phyloP scores from a whole-genome alignment of 805 yeast species.

The Maudiozyma saulgeensis region DNA sequence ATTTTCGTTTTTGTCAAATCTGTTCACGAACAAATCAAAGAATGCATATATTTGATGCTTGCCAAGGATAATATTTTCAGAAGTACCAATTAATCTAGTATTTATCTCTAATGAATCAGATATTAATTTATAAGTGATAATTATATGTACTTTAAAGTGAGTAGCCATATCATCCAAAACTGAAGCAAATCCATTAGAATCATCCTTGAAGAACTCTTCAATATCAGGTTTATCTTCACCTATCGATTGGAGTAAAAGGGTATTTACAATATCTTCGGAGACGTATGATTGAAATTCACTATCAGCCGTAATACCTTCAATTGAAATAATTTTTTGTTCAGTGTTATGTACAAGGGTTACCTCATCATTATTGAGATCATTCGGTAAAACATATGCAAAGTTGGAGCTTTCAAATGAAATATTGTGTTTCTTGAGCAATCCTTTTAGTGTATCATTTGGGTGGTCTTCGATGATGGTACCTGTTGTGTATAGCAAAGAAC shows the following conservation, averaged over 20 bases:
- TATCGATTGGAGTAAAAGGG: background rate
- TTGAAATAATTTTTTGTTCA: background rate
- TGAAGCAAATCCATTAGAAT: background rate
- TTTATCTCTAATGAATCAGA: background rate
- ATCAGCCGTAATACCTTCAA: background rate
- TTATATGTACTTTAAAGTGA: conserved; percentile 2
- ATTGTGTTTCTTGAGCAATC: background rate
- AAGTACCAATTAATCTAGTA: conserved; percentile 13
- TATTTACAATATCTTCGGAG: background rate
- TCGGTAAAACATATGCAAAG: background rate
- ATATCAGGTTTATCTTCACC: background rate
- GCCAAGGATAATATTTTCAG: conserved; percentile 11
- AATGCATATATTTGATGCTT: conserved; percentile 13
- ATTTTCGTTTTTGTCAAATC: background rate
- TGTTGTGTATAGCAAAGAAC: background rate
- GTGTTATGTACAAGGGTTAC: background rate
- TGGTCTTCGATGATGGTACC: background rate
- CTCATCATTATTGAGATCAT: background rate
- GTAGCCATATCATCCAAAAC: conserved; percentile 3
- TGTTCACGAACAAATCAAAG: conserved; percentile 7
- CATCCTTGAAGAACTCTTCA: background rate
- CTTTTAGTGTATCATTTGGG: background rate
- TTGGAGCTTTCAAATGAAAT: background rate
- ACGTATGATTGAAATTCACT: background rate
- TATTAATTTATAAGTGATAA: background rate